These are phyloP conservation scores for Curvularia sp. DNA, from an alignment of 2,329 filamentous ascomycete species.

Conservation along the genomic window DNA sequence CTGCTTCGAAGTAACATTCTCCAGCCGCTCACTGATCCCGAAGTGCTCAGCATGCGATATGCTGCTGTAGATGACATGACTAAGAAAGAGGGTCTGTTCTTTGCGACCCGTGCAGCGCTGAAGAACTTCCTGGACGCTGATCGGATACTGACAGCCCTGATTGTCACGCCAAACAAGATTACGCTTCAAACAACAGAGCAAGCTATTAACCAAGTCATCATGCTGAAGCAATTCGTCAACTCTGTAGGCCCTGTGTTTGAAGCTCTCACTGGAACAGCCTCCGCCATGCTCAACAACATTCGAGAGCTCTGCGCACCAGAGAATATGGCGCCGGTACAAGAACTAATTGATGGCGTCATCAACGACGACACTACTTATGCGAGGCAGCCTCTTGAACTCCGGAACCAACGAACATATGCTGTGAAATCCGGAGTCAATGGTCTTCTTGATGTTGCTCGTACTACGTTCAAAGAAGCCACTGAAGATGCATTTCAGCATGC, in stretches of 20 bases:
- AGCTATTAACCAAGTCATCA: conserved; percentile 83
- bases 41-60: conserved; percentile 74
- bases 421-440: conserved; percentile 86
- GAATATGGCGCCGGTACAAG: conserved; percentile 66
- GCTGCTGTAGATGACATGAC: conserved; percentile 85
- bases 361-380: conserved; percentile 83
- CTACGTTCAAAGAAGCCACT: conserved; percentile 88
- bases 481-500: conserved; percentile 78
- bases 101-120: conserved; percentile 73
- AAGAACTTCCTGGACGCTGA: conserved; percentile 81
- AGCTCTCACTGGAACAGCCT: conserved; percentile 69
- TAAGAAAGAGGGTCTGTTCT: conserved; percentile 84
- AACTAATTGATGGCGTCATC: conserved; percentile 72
- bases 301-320: conserved; percentile 72
- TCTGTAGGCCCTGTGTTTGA: conserved; percentile 72
- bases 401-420: conserved; percentile 90
- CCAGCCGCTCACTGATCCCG: conserved; percentile 79
- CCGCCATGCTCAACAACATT: conserved; percentile 70
- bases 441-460: conserved; percentile 84
- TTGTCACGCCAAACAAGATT: conserved; percentile 72
- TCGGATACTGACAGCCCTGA: conserved; percentile 78
- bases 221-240: conserved; percentile 81
- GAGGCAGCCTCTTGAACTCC: conserved; percentile 79
- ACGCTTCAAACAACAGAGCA: conserved; percentile 76
- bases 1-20: conserved; percentile 85